phyloP scores from a whole-genome alignment of 192 early-diverging fungal species.

The Podila clonocystis region DNA sequence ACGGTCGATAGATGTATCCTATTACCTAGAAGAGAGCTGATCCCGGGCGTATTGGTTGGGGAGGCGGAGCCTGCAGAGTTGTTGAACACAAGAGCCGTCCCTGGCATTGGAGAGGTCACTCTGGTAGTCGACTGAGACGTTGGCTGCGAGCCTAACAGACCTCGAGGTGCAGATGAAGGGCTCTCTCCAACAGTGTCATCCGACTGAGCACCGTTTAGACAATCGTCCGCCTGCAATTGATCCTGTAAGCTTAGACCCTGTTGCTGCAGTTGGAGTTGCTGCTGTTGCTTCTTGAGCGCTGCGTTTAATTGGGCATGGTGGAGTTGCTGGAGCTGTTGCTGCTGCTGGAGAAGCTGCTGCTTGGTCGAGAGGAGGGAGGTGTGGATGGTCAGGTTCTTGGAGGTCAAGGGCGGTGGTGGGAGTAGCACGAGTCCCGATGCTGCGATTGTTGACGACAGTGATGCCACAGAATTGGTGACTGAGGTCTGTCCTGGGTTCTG shows the following conservation, averaged over 20 bases:
- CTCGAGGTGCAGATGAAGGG: not conserved
- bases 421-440: conserved; percentile 42
- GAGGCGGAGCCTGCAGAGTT: not conserved
- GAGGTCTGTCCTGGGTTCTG: not conserved
- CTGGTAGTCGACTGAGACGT: conserved; percentile 39
- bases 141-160: conserved; percentile 15
- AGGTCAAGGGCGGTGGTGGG: conserved; percentile 40
- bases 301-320: conserved; percentile 45
- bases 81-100: not conserved
- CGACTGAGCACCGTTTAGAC: conserved; percentile 22
- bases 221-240: conserved; percentile 24
- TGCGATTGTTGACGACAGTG: conserved; percentile 37
- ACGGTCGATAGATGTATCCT: too few species aligned
- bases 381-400: conserved; percentile 47
- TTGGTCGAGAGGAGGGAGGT: conserved; percentile 48
- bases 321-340: conserved; percentile 45
- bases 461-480: conserved; percentile 16
- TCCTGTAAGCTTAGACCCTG: not conserved
- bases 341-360: conserved; percentile 45
- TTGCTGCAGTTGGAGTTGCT: conserved; percentile 27
- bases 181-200: conserved; percentile 26
- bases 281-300: conserved; percentile 44
- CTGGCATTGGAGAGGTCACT: conserved; percentile 35
- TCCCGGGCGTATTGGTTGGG: too few species aligned
- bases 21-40: too few species aligned